phyloP scores from a whole-genome alignment of 2,329 filamentous ascomycete genomes.

The Magnaporthiopsis incrustans region DNA sequence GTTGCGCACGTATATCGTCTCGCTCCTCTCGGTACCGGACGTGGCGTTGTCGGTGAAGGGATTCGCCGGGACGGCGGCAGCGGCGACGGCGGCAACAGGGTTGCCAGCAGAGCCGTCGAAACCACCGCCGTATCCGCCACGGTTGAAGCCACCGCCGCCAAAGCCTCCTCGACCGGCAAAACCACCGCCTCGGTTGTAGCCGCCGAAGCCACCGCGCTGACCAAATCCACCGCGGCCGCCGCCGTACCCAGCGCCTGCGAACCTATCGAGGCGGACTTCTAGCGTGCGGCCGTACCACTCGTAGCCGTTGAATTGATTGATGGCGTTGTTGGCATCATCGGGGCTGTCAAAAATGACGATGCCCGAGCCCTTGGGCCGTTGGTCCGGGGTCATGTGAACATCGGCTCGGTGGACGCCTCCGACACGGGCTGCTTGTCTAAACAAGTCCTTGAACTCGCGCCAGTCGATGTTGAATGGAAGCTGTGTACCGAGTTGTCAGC shows the following conservation, averaged over 20 bases:
- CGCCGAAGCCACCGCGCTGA: slow-evolving; percentile 48
- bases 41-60: slow-evolving; percentile 91
- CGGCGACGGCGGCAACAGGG: slow-evolving; percentile 36
- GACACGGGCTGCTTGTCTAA: slow-evolving; percentile 77
- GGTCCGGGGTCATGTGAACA: slow-evolving; percentile 85
- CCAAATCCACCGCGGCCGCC: slow-evolving; percentile 52
- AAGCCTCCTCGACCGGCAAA: slow-evolving; percentile 36
- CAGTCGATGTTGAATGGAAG: slow-evolving; percentile 96
- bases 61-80: slow-evolving; percentile 48
- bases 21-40: slow-evolving; percentile 72
- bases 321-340: slow-evolving; percentile 91
- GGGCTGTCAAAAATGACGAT: slow-evolving; percentile 94
- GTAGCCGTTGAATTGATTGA: slow-evolving; percentile 96
- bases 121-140: slow-evolving; percentile 42
- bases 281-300: slow-evolving; percentile 94
- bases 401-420: slow-evolving; percentile 89
- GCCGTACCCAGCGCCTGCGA: slow-evolving; percentile 53
- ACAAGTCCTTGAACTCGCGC: slow-evolving; percentile 98
- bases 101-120: slow-evolving; percentile 37
- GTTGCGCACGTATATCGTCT: slow-evolving; percentile 92
- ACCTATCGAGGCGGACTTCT: slow-evolving; percentile 94
- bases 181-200: slow-evolving; percentile 35
- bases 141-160: slow-evolving; percentile 31
- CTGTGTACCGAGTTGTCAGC: slow-evolving; percentile 40
- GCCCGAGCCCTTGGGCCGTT: slow-evolving; percentile 90